Evolutionary conservation across 2,329 filamentous ascomycete species (phyloP), one percentile per base, ranked within the genome.

Genomic region (Hirsutella thompsonii): DNA sequence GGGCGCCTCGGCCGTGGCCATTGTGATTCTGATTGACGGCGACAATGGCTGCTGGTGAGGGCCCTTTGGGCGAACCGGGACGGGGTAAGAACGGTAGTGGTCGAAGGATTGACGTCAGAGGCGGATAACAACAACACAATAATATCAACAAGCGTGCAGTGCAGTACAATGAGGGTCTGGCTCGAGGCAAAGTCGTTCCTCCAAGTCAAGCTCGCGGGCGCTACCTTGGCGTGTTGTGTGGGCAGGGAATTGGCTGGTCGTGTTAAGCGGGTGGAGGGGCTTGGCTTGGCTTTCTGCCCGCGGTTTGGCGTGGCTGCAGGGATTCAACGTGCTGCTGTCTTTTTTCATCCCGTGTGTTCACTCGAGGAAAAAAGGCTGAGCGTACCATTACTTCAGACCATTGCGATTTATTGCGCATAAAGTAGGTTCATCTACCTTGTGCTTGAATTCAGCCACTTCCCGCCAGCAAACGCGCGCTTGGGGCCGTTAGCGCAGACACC

Each of bases 1-100:
- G 13, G 57, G 50, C 19, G 67, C 59, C 21, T 57, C 58, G 19
- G 50, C 43, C 52, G 37, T 46, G 43, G 26, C 20, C 16, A 19
- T 21, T 19, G 19, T 32, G 23, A 26, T 26, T 26, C 23, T 26
- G 23, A 26, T 26, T 26, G 23, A 26, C 23, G 11, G 11, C 23
- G 23, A 26, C 23, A 26, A 26, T 26, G 23, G 23, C 23, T 26
- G 23, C 23, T 26, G 23, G 23, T 26, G 23, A 26, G 23, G 23
- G 23, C 23, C 23, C 23, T 26, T 26, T 26, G 23, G 23, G 23
- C 23, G 23, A 6, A 6, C 23, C 23, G 11, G 11, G 23, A 11
- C 6, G 23, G 23, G 11, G 11, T 26, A 6, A 11, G 6, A 26
- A 11, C 23, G 23, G 23, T 26, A 26, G 23, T 26, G 6, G 23